Evolutionary conservation across 108 stramenopile species (phyloP), one percentile per base, ranked within the genome.

Genomic region (Pseudonitzschia multistriata): DNA sequence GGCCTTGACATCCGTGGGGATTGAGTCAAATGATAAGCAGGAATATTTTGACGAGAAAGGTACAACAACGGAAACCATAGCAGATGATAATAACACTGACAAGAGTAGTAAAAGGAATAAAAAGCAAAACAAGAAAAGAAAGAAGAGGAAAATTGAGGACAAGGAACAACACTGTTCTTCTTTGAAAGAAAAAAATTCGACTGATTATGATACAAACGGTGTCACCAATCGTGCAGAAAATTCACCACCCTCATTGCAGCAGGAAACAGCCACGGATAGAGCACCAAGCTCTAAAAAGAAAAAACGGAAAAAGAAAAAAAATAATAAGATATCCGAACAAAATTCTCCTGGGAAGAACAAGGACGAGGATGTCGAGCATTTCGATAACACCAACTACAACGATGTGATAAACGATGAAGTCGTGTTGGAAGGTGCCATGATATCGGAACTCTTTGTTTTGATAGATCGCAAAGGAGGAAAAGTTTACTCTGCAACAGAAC

Each of bases 401-500:
- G 54, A 55, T 27, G 29, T 8, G 8, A 13, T 19, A 22, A 53
- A 53, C 0, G 52, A 28, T 25, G 57, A 59, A 35, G 29, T 35
- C 17, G 40, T 45, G 24, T 39, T 86, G 48, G 88, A 89, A 56
- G 88, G 88, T 36, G 53, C 72, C 39, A 81, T 86, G 81, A 60
- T 78, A 34, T 63, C 74, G 19, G 76, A 64, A 33, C 33, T 70
- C 68, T 62, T 89, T 31, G 85, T 86, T 37, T 62, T 89, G 45
- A 56, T 89, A 21, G 79, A 89, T 73, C 68, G 73, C 34, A 67
- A 70, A 27, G 63, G 47, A 53, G 69, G 78, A 36, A 74, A 63
- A 39, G 88, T 83, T 1, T 85, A 83, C 72, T 86, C 88, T 7
- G 74, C 79, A 11, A 61, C 61, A 48, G 82, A 75, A 30, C 74